A percentile compares a stretch with the other conserved stretches of the same genome.
phyloP scores from a whole-genome alignment of 2,329 filamentous ascomycete species.

The Xylariaceae sp. region DNA sequence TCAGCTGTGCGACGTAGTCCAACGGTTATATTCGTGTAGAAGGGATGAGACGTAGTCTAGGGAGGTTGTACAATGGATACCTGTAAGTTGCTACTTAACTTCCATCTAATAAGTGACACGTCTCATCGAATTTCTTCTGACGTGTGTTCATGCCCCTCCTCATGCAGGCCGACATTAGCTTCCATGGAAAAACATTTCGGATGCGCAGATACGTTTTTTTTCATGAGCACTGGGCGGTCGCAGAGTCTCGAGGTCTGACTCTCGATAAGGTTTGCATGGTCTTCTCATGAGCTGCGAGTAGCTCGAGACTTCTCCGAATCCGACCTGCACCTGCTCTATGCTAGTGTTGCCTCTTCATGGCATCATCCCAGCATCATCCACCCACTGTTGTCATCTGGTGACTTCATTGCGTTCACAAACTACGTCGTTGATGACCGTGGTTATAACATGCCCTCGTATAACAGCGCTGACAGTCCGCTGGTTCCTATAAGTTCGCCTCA shows the following conservation, averaged over 20 bases:
- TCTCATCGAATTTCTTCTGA: not conserved
- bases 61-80: not conserved
- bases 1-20: too few species aligned
- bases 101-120: not conserved
- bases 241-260: not conserved
- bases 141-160: constrained; percentile 5
- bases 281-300: not conserved
- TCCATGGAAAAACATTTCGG: not conserved
- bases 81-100: not conserved
- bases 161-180: not conserved
- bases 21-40: not conserved
- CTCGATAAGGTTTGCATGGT: constrained; percentile 20
- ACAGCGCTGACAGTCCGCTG: constrained; percentile 5
- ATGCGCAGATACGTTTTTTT: not conserved
- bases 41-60: not conserved
- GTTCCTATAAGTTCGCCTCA: not conserved
- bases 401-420: constrained; percentile 18
- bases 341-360: constrained; percentile 8
- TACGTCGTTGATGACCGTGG: constrained; percentile 13
- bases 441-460: constrained; percentile 23
- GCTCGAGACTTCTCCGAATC: not conserved
- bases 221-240: not conserved
- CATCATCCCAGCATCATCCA: constrained; percentile 22
- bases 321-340: not conserved
- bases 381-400: not conserved